Percentiles rank a stretch among this genome's conserved stretches.
Conservation (phyloP, 2,329 filamentous ascomycete species). For the Dissoconium aciculare region DNA sequence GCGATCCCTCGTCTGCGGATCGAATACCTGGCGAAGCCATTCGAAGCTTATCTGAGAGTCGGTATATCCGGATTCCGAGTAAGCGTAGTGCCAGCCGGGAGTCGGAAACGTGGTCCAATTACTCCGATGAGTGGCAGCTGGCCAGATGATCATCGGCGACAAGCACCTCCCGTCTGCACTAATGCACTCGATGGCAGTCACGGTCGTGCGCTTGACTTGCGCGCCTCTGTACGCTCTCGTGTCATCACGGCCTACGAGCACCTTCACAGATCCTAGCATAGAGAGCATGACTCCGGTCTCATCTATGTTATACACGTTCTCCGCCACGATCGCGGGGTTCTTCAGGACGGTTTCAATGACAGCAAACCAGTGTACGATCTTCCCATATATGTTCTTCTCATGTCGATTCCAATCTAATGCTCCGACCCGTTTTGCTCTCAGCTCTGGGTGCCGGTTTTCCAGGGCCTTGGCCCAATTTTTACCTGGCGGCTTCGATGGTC, state of each 20-base stretch:
- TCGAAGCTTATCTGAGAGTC: conserved; percentile 24
- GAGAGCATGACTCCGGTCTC: conserved; percentile 24
- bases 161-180: conserved; percentile 17
- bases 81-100: conserved; percentile 14
- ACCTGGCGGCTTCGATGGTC: conserved; percentile 7
- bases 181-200: conserved; percentile 19
- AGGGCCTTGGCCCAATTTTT: conserved; percentile 13
- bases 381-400: conserved; percentile 19
- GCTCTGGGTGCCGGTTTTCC: conserved; percentile 16
- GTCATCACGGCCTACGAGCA: conserved; percentile 20
- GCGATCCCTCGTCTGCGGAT: conserved; percentile 22
- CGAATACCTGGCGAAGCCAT: conserved; percentile 24
- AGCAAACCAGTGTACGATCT: conserved; percentile 21
- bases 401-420: conserved; percentile 18
- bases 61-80: conserved; percentile 9
- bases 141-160: conserved; percentile 18
- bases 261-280: conserved; percentile 19
- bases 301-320: conserved; percentile 27
- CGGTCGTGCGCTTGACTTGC: conserved; percentile 14
- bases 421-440: conserved; percentile 15
- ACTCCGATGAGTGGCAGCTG: conserved; percentile 17
- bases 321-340: conserved; percentile 14
- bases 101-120: conserved; percentile 19
- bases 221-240: conserved; percentile 15
- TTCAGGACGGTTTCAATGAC: conserved; percentile 18